Conservation (phyloP, 768 basidiomycete species). For the Lactarius tabidus region DNA sequence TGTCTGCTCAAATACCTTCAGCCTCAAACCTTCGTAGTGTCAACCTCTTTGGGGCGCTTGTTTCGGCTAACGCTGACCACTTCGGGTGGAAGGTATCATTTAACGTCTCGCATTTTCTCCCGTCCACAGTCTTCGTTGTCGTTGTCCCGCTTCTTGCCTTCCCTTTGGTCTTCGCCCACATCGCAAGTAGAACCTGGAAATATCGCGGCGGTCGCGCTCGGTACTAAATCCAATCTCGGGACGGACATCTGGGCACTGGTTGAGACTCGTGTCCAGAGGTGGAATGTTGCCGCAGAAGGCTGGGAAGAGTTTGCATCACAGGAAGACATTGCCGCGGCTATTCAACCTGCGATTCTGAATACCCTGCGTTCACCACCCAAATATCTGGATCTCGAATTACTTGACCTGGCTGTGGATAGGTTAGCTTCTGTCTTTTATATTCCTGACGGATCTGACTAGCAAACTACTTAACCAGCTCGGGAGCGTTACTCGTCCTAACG, state of each 20-base stretch:
- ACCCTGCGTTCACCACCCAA: slow-evolving; percentile 38
- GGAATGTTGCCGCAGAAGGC: slow-evolving; percentile 63
- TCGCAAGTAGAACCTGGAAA: slow-evolving; percentile 51
- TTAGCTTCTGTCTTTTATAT: slow-evolving; percentile 31
- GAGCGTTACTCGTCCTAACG: slow-evolving; percentile 55
- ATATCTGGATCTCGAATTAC: slow-evolving; percentile 64
- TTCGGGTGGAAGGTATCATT: slow-evolving; percentile 61
- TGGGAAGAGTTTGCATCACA: slow-evolving; percentile 65
- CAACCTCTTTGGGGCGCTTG: slow-evolving; percentile 63
- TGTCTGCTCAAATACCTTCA: slow-evolving; percentile 28
- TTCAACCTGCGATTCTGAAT: slow-evolving; percentile 46
- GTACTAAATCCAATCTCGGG: slow-evolving; percentile 42
- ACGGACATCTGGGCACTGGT: slow-evolving; percentile 64
- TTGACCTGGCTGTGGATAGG: slow-evolving; percentile 65
- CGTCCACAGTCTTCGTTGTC: slow-evolving; percentile 46
- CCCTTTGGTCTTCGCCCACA: slow-evolving; percentile 41
- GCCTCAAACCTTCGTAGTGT: slow-evolving; percentile 63
- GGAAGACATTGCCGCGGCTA: slow-evolving; percentile 47
- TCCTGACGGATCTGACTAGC: background rate
- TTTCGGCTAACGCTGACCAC: slow-evolving; percentile 64
- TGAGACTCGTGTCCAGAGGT: slow-evolving; percentile 63
- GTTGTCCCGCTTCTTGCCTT: slow-evolving; percentile 41
- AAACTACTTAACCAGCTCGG: slow-evolving; percentile 35
- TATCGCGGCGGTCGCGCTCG: slow-evolving; percentile 59
- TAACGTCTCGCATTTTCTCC: slow-evolving; percentile 57